Percentiles rank a stretch among this genome's conserved stretches.
Conservation (phyloP, 148 eudicot genomes). For the Rhododendron mucronatum region DNA sequence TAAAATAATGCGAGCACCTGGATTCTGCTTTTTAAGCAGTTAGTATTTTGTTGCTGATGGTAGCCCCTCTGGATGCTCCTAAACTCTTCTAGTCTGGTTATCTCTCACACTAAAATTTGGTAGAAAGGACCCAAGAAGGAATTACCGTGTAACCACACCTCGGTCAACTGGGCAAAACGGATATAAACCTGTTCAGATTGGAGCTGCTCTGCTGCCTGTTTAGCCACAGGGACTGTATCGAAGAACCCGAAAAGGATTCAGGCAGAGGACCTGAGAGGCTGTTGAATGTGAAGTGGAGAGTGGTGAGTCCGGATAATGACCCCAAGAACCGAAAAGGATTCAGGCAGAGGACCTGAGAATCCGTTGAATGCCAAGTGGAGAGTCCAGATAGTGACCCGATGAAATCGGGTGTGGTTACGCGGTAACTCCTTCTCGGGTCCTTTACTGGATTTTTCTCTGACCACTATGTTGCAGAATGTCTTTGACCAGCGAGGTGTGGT, state of each 20-base stretch:
- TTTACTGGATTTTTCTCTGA: conserved; percentile 7
- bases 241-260: conserved; percentile 38
- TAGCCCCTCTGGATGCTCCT: neutral
- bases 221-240: conserved; percentile 62
- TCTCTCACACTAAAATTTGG: conserved; percentile 57
- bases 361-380: conserved; percentile 44
- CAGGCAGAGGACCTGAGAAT: conserved; percentile 55
- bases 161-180: conserved; percentile 27
- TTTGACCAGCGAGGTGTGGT: neutral
- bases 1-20: neutral
- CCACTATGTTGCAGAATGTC: conserved; percentile 35
- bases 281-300: conserved; percentile 46
- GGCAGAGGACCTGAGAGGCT: conserved; percentile 56
- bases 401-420: conserved; percentile 49
- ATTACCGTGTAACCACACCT: conserved; percentile 62
- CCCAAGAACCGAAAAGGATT: conserved; percentile 6
- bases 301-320: conserved; percentile 51
- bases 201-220: conserved; percentile 49
- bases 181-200: conserved; percentile 35
- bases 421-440: conserved; percentile 64
- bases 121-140: conserved; percentile 67
- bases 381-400: conserved; percentile 53
- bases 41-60: neutral
- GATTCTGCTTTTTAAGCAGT: neutral
- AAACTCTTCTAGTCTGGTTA: conserved; percentile 34